Base-by-base conservation (phyloP, 148 eudicot species). In the Vaccinium macrocarpon region DNA sequence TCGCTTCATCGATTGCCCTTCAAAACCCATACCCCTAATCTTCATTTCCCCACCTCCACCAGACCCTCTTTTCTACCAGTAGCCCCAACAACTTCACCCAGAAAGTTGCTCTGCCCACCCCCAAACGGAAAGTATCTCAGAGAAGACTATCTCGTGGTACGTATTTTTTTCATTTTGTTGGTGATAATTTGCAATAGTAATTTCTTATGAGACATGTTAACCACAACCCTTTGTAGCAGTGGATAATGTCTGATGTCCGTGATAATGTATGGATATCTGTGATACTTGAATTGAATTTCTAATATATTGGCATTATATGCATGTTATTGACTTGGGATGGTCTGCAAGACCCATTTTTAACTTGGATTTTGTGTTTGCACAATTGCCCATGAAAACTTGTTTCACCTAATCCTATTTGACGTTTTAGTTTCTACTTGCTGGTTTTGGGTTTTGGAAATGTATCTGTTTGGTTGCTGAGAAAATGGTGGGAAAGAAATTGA, bases 61-160 rank as follows among this genome's bases (percentile, higher is more conserved):
- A 79, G 18, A 25, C 74, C 82, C 23, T 74, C 85, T 50, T 83
- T 85, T 27, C 76, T 85, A 71, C 79, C 92, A 84, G 46, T 42
- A 42, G 80, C 81, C 9, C 89, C 89, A 16, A 53, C 88, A 29
- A 53, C 82, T 0, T 71, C 88, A 11, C 76, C 57, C 8, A 89
- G 79, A 86, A 91, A 87, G 70, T 84, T 91, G 73, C 86, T 90
- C 21, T 92, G 94, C 86, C 88, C 75, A 84, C 95, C 97, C 82
- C 92, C 93, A 71, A 82, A 85, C 48, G 98, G 91, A 25, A 91
- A 96, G 86, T 90, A 90, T 88, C 81, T 96, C 87, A 81, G 93
- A 76, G 93, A 96, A 83, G 95, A 94, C 88, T 96, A 94, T 86
- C 95, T 96, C 84, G 98, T 96, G 95, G 99, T 96, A 91, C 42